Evolutionary conservation across 768 basidiomycete genomes (phyloP), one percentile per base, ranked within the genome.

Genomic region (Boletus huronensis): DNA sequence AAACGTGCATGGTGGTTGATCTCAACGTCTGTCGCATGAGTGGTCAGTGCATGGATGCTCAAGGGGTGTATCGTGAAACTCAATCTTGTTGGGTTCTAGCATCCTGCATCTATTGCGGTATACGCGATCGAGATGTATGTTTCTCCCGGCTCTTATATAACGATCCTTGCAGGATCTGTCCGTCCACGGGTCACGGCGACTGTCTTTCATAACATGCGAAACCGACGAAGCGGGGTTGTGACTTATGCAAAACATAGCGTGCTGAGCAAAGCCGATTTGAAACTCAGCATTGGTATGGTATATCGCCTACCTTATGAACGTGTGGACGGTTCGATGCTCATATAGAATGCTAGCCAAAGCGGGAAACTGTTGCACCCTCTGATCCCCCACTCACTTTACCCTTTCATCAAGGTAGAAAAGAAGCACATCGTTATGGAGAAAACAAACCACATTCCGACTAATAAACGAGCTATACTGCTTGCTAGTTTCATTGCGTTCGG

Each of bases 401-500:
- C 16, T 31, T 28, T 38, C 9, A 29, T 40, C 41, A 31, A 40
- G 28, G 32, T n/a, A 19, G 48, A 29, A n/a, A 19, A 31, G 31
- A n/a, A 45, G 16, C 35, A 9, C 10, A 26, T 14, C 2, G 21
- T 47, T 21, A 50, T 60, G 58, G 31, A 25, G 23, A 39, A 48
- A 9, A 43, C 44, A 29, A 26, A 8, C 25, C 44, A 59, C 14
- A 42, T 53, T 32, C 58, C 58, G 14, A 59, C 50, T n/a, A 59
- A 60, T 26, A 23, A 5, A 29, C 58, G 58, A 29, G 58, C 48
- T 5, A 35, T 60, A 32, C 31, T 50, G 19, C 58, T 59, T 26
- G 58, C 58, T 21, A 55, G 29, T 43, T 59, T 59, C 57, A 59
- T 59, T 8, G 58, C 58, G 1, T 59, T 59, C 21, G 58, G 58